These are phyloP conservation scores for Phanerochaete sordida DNA, from an alignment of 768 basidiomycete species.

Conservation along the genomic window DNA sequence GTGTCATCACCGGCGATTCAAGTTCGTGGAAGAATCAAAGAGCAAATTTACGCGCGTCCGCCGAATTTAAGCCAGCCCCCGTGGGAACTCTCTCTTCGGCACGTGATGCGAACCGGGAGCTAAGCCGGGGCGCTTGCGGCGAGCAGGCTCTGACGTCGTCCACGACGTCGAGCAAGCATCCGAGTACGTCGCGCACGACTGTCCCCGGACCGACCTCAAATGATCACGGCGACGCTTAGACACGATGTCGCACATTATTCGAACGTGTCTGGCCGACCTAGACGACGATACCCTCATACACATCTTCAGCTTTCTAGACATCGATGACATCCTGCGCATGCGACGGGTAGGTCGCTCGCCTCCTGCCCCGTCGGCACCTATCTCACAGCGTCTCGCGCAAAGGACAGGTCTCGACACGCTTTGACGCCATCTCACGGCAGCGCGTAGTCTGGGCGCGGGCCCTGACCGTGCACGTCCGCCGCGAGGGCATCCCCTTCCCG, in stretches of 20 bases:
- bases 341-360: background rate
- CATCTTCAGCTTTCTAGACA: background rate
- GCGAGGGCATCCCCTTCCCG: conserved; percentile 50
- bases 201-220: background rate
- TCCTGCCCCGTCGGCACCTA: background rate
- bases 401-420: conserved; percentile 43
- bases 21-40: conserved; percentile 23
- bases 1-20: conserved; percentile 17
- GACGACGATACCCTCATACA: conserved; percentile 2
- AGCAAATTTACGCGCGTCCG: background rate
- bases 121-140: background rate
- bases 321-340: conserved; percentile 1
- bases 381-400: background rate
- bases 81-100: conserved; percentile 14
- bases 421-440: conserved; percentile 40
- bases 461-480: conserved; percentile 40
- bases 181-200: background rate
- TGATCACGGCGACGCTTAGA: no score
- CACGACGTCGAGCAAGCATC: conserved; percentile 12
- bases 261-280: background rate
- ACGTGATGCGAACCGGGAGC: conserved; percentile 4
- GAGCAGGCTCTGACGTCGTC: background rate
- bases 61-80: conserved; percentile 2
- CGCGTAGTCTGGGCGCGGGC: conserved; percentile 58
- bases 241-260: no score